phyloP scores from a whole-genome alignment of 2,329 filamentous ascomycete species.

The Coniochaeta sp. region DNA sequence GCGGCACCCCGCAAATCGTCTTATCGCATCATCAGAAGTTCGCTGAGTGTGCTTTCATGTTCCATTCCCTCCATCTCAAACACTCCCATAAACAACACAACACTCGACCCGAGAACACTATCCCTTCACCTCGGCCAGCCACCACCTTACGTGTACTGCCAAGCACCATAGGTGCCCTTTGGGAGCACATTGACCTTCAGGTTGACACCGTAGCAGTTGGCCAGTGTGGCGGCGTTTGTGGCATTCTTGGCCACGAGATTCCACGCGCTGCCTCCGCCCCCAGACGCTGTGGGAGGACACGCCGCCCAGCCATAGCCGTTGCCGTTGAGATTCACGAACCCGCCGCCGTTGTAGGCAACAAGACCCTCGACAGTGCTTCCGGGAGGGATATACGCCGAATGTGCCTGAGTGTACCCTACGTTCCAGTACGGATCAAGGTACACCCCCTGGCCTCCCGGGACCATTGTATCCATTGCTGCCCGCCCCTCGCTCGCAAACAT shows the following conservation, averaged over 20 bases:
- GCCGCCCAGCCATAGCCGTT: constrained; percentile 22
- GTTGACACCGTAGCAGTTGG: constrained; percentile 19
- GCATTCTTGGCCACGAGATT: constrained; percentile 18
- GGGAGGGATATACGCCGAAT: constrained; percentile 21
- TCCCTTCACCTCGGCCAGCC: neutral
- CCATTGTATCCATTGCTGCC: constrained; percentile 19
- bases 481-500: constrained; percentile 12
- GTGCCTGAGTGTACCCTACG: constrained; percentile 25
- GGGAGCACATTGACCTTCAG: constrained; percentile 18
- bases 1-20: no score
- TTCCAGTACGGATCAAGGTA: constrained; percentile 21
- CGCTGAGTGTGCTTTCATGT: no score
- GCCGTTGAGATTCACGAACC: constrained; percentile 24
- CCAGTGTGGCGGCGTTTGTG: constrained; percentile 14
- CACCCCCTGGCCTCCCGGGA: constrained; percentile 24
- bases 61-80: no score
- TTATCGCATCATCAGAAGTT: no score
- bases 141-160: constrained; percentile 21
- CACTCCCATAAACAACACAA: no score
- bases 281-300: constrained; percentile 18
- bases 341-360: constrained; percentile 21
- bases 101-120: no score
- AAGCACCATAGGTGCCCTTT: constrained; percentile 16
- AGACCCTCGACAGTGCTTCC: constrained; percentile 20
- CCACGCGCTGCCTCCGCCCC: constrained; percentile 14